Base-by-base conservation (phyloP, 2,329 filamentous ascomycete genomes). In the Venturia nashicola region DNA sequence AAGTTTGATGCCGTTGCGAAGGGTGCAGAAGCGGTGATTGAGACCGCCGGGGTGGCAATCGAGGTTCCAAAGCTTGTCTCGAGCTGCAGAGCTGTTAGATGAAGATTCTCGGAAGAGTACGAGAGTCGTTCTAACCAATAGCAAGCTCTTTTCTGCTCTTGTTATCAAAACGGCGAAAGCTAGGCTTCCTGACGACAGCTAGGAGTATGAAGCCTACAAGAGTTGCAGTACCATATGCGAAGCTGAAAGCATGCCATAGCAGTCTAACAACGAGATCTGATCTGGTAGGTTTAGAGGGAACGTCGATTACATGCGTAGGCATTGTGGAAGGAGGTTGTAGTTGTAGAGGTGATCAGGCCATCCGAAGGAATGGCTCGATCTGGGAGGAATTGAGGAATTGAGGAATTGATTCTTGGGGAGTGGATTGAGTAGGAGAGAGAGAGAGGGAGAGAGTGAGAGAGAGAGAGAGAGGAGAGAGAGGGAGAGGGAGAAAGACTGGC, bases 21-120 rank as follows among this genome's bases (percentile, higher is more conserved):
- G 73, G 54, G 73, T 78, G 66, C 82, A 74, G 67, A 85, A 82
- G 36, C 76, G 73, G 70, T 85, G 83, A 27, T 71, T 74, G 51
- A 83, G 75, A 18, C 76, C 77, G 12, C 74, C 73, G 42, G 76
- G 75, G 3, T 72, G 71, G n/a, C 76, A 71, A 61, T 77, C 76
- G 9, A 84, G 74, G 66, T 80, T 78, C 83, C 83, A 85, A 67
- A 83, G 76, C 46, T 76, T 74, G 66, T 81, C 73, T 67, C 78
- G 78, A 62, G 80, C 83, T 84, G 18, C 27, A 34, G 51, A 34
- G 16, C 14, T 57, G 32, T 57, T 18, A 57, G 27, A 57, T 18
- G 16, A 14, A 14, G 14, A 36, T 36, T 34, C 16, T 36, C 27
- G 36, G 14, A 8, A 20, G 51, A 57, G 16, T 8, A 36, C 12